phyloP scores from a whole-genome alignment of 2,329 filamentous ascomycete genomes.

The Xylariaceae sp. region DNA sequence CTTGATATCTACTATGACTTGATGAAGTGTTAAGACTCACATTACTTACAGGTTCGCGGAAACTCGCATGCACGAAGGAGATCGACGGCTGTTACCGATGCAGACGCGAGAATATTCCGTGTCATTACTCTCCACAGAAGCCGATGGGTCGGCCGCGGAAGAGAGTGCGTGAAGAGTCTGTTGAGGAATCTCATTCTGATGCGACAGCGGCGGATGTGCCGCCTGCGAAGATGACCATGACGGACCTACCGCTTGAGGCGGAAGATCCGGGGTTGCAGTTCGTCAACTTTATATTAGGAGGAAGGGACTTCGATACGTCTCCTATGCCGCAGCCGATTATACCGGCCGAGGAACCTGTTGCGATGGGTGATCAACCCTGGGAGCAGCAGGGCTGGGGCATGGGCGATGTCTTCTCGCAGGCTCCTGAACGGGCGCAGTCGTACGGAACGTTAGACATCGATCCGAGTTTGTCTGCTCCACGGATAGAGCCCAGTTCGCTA shows the following conservation, averaged over 20 bases:
- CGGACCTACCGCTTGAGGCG: slow-evolving; percentile 25
- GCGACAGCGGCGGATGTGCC: slow-evolving; percentile 21
- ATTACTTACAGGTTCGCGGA: slow-evolving; percentile 47
- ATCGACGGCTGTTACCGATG: slow-evolving; percentile 55
- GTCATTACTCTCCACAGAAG: slow-evolving; percentile 61
- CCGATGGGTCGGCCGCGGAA: slow-evolving; percentile 62
- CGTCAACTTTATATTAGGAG: slow-evolving; percentile 25
- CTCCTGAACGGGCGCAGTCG: slow-evolving; percentile 18
- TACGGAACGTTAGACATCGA: slow-evolving; percentile 27
- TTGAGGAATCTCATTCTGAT: slow-evolving; percentile 10
- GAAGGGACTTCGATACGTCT: slow-evolving; percentile 1
- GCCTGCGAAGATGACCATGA: slow-evolving; percentile 28
- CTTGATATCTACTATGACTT: neutral
- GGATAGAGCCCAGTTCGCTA: slow-evolving; percentile 10
- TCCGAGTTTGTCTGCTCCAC: slow-evolving; percentile 25
- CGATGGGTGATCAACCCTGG: slow-evolving; percentile 2
- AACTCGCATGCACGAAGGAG: slow-evolving; percentile 62
- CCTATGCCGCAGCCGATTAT: neutral
- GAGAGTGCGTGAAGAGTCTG: slow-evolving; percentile 36
- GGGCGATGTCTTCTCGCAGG: slow-evolving; percentile 25
- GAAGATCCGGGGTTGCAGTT: slow-evolving; percentile 29
- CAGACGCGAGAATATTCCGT: slow-evolving; percentile 49
- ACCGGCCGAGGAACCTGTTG: neutral
- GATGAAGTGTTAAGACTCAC: neutral
- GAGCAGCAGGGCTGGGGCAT: slow-evolving; percentile 18